Percentiles rank a stretch among this genome's conserved stretches.
Conservation (phyloP, 2,329 filamentous ascomycete genomes). For the Periconia sp. region DNA sequence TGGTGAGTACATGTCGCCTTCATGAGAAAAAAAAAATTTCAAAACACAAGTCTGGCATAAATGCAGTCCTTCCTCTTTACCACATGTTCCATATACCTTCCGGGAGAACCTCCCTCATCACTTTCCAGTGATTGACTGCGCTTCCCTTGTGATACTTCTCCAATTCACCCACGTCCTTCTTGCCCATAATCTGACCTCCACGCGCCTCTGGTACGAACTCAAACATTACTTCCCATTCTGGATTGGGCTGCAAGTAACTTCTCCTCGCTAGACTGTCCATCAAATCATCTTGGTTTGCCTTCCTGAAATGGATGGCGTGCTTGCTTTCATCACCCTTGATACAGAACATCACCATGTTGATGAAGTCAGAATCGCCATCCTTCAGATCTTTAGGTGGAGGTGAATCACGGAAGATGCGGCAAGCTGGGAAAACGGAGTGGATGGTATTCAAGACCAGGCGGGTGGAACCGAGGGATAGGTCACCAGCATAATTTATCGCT, state of each 20-base stretch:
- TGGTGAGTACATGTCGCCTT: too few species aligned
- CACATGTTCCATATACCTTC: conserved; percentile 82
- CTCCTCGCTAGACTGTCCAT: conserved; percentile 70
- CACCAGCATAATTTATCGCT: conserved; percentile 95
- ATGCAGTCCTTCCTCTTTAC: conserved; percentile 47
- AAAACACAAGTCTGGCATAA: too few species aligned
- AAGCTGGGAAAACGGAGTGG: conserved; percentile 78
- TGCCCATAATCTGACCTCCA: conserved; percentile 58
- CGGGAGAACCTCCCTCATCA: conserved; percentile 87
- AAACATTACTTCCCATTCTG: conserved; percentile 63
- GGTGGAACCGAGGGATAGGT: conserved; percentile 75
- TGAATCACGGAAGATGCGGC: conserved; percentile 85
- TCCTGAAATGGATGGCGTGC: conserved; percentile 65
- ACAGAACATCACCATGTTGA: conserved; percentile 97
- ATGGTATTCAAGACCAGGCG: conserved; percentile 82
- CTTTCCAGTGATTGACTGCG: conserved; percentile 82
- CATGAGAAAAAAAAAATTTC: too few species aligned
- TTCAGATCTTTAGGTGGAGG: conserved; percentile 51
- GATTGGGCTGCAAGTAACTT: conserved; percentile 69
- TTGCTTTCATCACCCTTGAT: conserved; percentile 58
- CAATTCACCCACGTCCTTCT: conserved; percentile 67
- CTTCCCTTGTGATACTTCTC: conserved; percentile 72
- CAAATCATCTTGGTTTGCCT: conserved; percentile 65
- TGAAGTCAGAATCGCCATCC: conserved; percentile 64
- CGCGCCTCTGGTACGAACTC: conserved; percentile 27